Base-by-base conservation (phyloP, 352 stramenopile species). In the Globisporangium echinulatum region DNA sequence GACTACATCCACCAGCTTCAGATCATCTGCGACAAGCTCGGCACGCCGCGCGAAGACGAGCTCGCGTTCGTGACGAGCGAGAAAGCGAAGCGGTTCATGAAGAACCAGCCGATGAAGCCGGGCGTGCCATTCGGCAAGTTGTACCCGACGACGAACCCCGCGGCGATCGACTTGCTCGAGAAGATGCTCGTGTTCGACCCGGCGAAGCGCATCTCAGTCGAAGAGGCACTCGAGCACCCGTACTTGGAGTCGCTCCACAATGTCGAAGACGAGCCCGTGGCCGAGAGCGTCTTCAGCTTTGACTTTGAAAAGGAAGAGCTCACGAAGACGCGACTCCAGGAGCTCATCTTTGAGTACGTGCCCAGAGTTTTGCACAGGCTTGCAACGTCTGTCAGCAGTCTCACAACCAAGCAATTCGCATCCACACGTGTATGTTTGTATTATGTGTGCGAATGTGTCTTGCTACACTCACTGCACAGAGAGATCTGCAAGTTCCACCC, bases 1-100 rank as follows among this genome's bases (percentile, higher is more conserved):
- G 96, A 99, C 73, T 99, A 99, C 74, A 99, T 99, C 72, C 92
- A 99, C 73, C 97, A 99, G 75, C 92, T 99, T 50, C 87, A 97
- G 74, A 93, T 98, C 67, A 98, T 98, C 58, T 94, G 83, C 62
- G 87, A 97, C 58, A 93, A 96, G 58, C 78, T 97, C 42, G 91
- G 91, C 42, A 96, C 85, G 47, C 87, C 88, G 10, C 70, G 69
- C 36, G 80, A 98, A 50, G 85, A 86, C 0, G 91, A 97, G 39
- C 61, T 97, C 19, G 76, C 94, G 61, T 97, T 97, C 64, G 85
- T 98, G 51, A 95, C 87, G 39, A 97, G 89, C 59, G 85, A 98
- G 47, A 93, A 86, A 62, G 85, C 87, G 14, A 81, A 75, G 39
- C 76, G 82, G 1, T 94, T 94, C 67, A 94, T 96, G 82, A 85